Base-by-base conservation (phyloP, 306 rosid genomes). In the Ziziphus jujuba region DNA sequence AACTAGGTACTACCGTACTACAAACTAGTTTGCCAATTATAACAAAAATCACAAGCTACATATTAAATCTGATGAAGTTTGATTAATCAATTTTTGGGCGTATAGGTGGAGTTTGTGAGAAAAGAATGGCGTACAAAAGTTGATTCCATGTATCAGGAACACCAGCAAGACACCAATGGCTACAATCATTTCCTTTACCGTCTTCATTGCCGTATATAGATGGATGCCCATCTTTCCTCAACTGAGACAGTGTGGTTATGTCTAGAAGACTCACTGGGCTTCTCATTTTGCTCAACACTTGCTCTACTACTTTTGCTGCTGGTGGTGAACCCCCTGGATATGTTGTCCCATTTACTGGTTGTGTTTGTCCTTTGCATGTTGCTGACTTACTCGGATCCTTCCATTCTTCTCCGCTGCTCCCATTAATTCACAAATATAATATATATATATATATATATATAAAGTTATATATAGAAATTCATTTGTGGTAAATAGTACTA, bases 81-180 rank as follows among this genome's bases (percentile, higher is more conserved):
- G 4, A 28, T 28, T 28, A 28, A 28, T 28, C 33, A 28, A 28
- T 28, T 28, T 28, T 28, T 28, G 2, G 33, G 33, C 33, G 33
- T 28, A 28, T 28, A 28, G 33, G 4, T 28, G 33, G 33, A 28
- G 33, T 5, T 0, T n/a, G 11, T 23, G 21, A 8, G 19, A 59
- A 54, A 23, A 73, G 65, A 58, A 31, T 33, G 9, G 83, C 72
- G 12, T 68, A 64, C 0, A 79, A 17, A 6, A 74, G 69, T 49
- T 69, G 38, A 33, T 69, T 79, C 83, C 79, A 79, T 1, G 83
- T 69, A 40, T 79, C 73, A 19, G 83, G 83, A 10, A 79, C 73
- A 64, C 76, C 83, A 13, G 76, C 40, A 35, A 79, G 83, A 51
- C 83, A 79, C 83, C 79, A 79, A 59, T 79, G 83, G 14, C 79